phyloP scores from a whole-genome alignment of 768 basidiomycete species.

The Leccinellum luteum region DNA sequence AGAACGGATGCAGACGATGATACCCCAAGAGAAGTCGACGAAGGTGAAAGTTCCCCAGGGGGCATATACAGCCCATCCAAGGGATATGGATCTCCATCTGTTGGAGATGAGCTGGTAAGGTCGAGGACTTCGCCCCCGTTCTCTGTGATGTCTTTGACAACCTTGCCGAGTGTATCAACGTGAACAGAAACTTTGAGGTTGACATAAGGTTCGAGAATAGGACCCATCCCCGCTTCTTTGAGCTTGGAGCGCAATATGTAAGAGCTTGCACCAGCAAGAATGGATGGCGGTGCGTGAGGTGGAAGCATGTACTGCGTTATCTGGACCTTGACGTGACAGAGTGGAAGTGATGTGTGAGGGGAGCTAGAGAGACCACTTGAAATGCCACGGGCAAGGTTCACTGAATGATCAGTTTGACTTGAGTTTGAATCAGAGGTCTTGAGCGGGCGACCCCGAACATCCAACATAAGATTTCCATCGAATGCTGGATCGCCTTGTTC shows the following conservation, averaged over 20 bases:
- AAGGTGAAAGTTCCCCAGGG: conserved; percentile 74
- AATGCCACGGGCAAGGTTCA: conserved; percentile 65
- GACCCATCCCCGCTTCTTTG: conserved; percentile 61
- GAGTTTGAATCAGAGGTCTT: conserved; percentile 49
- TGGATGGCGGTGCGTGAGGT: conserved; percentile 41
- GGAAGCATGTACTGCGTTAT: conserved; percentile 47
- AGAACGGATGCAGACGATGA: conserved; percentile 29
- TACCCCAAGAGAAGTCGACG: conserved; percentile 38
- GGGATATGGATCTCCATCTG: conserved; percentile 43
- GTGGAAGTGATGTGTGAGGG: conserved; percentile 69
- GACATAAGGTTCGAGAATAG: conserved; percentile 78
- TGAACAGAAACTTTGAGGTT: conserved; percentile 63
- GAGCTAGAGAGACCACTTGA: conserved; percentile 72
- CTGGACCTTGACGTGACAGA: conserved; percentile 62
- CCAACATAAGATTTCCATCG: conserved; percentile 75
- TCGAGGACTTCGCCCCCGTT: conserved; percentile 77
- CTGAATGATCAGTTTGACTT: conserved; percentile 42
- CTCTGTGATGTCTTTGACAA: conserved; percentile 83
- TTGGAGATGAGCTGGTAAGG: conserved; percentile 42
- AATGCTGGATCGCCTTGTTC: conserved; percentile 68
- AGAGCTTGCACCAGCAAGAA: conserved; percentile 65
- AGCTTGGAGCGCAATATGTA: conserved; percentile 61
- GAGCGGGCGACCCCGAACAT: conserved; percentile 48
- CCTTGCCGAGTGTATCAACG: conserved; percentile 69
- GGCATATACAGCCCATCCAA: conserved; percentile 74